Base-by-base conservation (phyloP, 768 basidiomycete species). In the Boletus insuetus region DNA sequence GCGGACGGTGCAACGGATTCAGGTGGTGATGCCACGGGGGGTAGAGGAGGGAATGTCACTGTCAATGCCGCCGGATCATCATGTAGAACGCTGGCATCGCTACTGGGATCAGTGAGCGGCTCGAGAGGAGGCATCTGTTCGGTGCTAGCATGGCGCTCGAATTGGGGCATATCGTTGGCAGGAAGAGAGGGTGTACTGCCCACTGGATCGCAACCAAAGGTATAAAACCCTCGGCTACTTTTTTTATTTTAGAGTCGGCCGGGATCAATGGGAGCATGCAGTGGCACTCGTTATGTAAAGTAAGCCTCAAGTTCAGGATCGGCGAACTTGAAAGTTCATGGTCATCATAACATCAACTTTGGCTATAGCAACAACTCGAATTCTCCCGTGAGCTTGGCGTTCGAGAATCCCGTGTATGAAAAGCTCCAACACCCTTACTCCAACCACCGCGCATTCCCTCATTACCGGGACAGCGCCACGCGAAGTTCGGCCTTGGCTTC, bases 101-200 rank as follows among this genome's bases (percentile, higher is more conserved):
- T 55, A 14, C 17, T 39, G 17, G 38, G 38, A 9, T 39, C 38
- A 9, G 17, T 19, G 45, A 68, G 61, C 1, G 64, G 60, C 39
- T 68, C 66, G 24, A 68, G 64, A 47, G 50, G 51, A 34, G 64
- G 67, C 10, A 68, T 62, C 39, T 51, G 45, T 17, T 65, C 64
- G 0, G 52, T 32, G 20, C 32, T 59, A 17, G 43, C 20, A 19
- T 31, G 49, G 14, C 45, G 60, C 13, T 56, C 50, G 19, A 44
- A 54, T 10, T 19, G 26, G 13, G 60, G n/a, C 66, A 67, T 67
- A 44, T 55, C 20, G n/a, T 12, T n/a, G 29, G 9, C 13, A 14
- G 44, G 13, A 32, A 35, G 7, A 0, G 34, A 35, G 9, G 10
- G 8, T 8, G 38, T 39, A 39, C 34, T 35, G 34, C 12, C 34